Conservation (phyloP, 306 rosid genomes). For the Betula pendula region DNA sequence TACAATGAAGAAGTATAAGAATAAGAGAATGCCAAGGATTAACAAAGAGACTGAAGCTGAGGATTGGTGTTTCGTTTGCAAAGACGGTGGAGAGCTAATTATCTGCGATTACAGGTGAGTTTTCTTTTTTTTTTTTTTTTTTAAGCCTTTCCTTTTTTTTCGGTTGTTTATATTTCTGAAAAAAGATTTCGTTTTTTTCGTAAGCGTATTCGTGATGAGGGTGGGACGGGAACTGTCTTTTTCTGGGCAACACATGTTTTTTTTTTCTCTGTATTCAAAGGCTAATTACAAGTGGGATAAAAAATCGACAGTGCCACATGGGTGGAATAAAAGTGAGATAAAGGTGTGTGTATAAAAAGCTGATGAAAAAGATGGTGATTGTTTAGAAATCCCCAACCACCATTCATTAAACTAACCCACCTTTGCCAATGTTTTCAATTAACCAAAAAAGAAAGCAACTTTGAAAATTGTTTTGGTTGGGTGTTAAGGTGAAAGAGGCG, state of each 20-base stretch:
- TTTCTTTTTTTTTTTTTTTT: too few species aligned
- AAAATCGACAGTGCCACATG: too few species aligned
- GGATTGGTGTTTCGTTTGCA: conserved; percentile 60
- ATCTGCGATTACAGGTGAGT: conserved; percentile 44
- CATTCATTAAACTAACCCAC: background rate
- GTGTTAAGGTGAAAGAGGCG: background rate
- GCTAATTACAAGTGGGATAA: too few species aligned
- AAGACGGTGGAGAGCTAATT: conserved; percentile 51
- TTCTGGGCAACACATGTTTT: background rate
- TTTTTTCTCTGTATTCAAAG: too few species aligned
- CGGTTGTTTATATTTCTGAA: too few species aligned
- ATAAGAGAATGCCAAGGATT: background rate
- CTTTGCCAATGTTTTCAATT: background rate
- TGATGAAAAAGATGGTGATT: background rate
- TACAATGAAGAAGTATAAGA: conserved; percentile 1
- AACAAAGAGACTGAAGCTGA: conserved; percentile 29
- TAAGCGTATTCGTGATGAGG: too few species aligned
- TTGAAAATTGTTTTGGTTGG: background rate
- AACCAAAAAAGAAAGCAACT: background rate
- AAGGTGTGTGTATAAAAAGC: background rate
- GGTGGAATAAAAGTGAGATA: too few species aligned
- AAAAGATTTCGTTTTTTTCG: too few species aligned
- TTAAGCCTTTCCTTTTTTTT: background rate
- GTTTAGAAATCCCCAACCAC: background rate
- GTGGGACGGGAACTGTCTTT: background rate